These are phyloP conservation scores for Murraya koenigii DNA, from an alignment of 345 rosid genomes.

Conservation along the genomic window DNA sequence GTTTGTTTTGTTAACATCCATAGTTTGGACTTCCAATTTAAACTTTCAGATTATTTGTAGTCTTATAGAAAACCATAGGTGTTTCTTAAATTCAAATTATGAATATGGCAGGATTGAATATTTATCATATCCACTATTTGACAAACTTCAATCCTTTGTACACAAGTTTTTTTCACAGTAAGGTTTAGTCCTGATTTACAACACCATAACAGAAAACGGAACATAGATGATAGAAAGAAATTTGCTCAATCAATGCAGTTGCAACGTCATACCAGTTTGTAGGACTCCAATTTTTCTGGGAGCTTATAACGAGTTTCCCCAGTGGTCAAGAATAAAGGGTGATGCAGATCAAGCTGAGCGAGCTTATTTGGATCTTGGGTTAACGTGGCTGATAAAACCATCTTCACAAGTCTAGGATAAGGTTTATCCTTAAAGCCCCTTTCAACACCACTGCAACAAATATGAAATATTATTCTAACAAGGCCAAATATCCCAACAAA, in stretches of 20 bases:
- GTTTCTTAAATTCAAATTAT: background rate
- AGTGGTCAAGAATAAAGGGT: constrained; percentile 83
- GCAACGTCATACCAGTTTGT: constrained; percentile 59
- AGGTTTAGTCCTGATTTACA: background rate
- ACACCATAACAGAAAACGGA: background rate
- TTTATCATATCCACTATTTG: background rate
- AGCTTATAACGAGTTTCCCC: constrained; percentile 74
- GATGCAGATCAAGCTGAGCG: constrained; percentile 85
- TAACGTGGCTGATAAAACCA: constrained; percentile 91
- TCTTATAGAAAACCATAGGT: background rate
- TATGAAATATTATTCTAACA: background rate
- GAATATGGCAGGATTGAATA: background rate
- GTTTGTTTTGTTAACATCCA: background rate
- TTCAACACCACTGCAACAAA: constrained; percentile 68
- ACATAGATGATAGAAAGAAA: background rate
- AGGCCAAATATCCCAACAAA: background rate
- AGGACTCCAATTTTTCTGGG: constrained; percentile 81
- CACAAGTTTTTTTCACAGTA: background rate
- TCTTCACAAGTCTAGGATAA: constrained; percentile 79
- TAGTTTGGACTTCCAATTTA: background rate
- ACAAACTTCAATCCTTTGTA: background rate
- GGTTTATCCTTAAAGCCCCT: constrained; percentile 79
- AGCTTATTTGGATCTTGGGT: constrained; percentile 98
- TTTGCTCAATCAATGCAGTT: constrained; percentile 4
- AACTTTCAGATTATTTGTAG: background rate